Evolutionary conservation across 148 eudicot species (phyloP), one percentile per base, ranked within the genome.

Genomic region (Drosera capensis): DNA sequence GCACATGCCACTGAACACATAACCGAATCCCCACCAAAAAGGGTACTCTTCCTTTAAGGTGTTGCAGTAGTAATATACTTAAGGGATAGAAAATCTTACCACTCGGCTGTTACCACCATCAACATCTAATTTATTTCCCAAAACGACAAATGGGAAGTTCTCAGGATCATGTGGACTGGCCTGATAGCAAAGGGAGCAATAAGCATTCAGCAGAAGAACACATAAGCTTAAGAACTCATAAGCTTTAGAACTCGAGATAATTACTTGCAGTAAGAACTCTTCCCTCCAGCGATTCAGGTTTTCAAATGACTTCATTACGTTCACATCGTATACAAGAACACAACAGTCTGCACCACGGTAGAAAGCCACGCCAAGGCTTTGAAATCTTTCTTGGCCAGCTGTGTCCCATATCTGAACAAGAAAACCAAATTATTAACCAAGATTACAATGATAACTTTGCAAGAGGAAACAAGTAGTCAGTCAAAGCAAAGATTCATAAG

Each of bases 271-370:
- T 62, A 83, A 68, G 57, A 83, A 83, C 49, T 83, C 87, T 43
- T 83, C 80, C 17, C 77, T 59, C 94, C 94, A 83, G 22, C 73
- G 70, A 56, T 71, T 72, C 6, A 83, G 78, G 44, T 70, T 65
- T 23, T 83, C 87, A 65, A 79, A 83, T 18, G 94, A 76, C 57
- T 75, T 83, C 70, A 52, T 61, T 15, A 79, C 84, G 51, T 83
- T 83, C 18, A 83, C 94, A 57, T 83, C 94, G 52, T 73, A 67
- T n/a, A n/a, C n/a, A n/a, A n/a, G n/a, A n/a, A n/a, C 81, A 62
- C 94, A 82, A 43, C 82, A 78, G 52, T 82, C 94, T 14, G 94
- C 94, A 5, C 94, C 94, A 41, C 94, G 75, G 43, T 82, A 82
- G 43, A 82, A 82, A 14, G 94, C 86, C 12, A 82, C 94, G 20